phyloP scores from a whole-genome alignment of 768 basidiomycete genomes.

The Serendipita sp. region DNA sequence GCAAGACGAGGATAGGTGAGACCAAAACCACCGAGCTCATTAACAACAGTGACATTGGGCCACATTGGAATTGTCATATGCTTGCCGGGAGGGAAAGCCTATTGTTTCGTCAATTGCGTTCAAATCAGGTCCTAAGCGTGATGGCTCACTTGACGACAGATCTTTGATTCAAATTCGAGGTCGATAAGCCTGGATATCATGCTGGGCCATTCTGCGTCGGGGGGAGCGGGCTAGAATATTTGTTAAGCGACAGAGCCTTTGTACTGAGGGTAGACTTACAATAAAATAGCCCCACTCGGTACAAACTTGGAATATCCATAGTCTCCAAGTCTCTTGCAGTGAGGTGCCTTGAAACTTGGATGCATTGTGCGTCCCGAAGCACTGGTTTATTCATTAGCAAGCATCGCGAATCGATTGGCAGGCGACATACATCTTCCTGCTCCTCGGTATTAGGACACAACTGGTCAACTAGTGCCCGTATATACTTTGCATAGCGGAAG shows the following conservation, averaged over 20 bases:
- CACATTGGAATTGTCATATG: constrained; percentile 50
- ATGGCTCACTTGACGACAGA: constrained; percentile 43
- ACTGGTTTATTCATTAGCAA: constrained; percentile 26
- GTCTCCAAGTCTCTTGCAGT: constrained; percentile 60
- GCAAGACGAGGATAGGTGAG: constrained; percentile 70
- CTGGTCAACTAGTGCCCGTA: constrained; percentile 21
- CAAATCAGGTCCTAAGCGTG: not conserved
- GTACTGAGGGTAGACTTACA: constrained; percentile 24
- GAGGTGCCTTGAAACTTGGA: constrained; percentile 42
- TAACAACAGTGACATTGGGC: constrained; percentile 74
- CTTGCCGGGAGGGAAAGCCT: constrained; percentile 69
- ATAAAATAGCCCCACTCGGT: constrained; percentile 93
- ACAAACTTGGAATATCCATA: constrained; percentile 86
- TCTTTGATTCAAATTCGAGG: constrained; percentile 50
- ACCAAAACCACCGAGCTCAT: constrained; percentile 67
- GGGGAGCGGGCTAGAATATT: constrained; percentile 49
- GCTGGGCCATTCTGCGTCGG: constrained; percentile 46
- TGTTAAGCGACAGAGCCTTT: not conserved
- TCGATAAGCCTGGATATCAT: constrained; percentile 69
- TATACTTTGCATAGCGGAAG: constrained; percentile 60
- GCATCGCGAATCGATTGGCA: not conserved
- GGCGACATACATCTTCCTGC: constrained; percentile 30
- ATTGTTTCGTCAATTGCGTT: constrained; percentile 4
- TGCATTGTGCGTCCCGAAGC: constrained; percentile 74
- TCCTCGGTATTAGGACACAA: constrained; percentile 15